phyloP scores from a whole-genome alignment of 768 basidiomycete genomes.

The Russula virescens region DNA sequence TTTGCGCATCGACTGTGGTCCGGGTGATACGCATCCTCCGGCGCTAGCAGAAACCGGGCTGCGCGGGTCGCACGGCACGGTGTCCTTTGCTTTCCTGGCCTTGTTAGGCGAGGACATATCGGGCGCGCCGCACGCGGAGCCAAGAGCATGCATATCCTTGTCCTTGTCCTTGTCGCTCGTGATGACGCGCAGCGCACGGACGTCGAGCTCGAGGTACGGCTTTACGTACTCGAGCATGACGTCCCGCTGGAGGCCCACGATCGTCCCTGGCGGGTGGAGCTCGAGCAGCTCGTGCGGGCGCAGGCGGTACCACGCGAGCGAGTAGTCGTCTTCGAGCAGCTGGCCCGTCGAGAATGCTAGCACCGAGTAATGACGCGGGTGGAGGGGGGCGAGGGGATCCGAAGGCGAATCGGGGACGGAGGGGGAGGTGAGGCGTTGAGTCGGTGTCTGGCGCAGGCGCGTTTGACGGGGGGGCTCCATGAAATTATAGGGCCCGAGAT shows the following conservation, averaged over 20 bases:
- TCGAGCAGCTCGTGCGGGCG: slow-evolving; percentile 64
- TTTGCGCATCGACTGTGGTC: slow-evolving; percentile 20
- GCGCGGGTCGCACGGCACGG: neutral
- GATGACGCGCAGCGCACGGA: slow-evolving; percentile 45
- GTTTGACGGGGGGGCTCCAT: slow-evolving; percentile 10
- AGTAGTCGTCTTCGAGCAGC: slow-evolving; percentile 60
- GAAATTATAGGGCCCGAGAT: slow-evolving; percentile 27
- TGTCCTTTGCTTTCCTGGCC: slow-evolving; percentile 22
- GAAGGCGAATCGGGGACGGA: neutral
- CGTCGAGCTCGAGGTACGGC: slow-evolving; percentile 55
- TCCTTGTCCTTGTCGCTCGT: slow-evolving; percentile 29
- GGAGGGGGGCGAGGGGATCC: neutral
- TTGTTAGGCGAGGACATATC: neutral
- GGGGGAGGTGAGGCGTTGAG: neutral
- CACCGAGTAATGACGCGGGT: slow-evolving; percentile 41
- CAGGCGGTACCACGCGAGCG: slow-evolving; percentile 53
- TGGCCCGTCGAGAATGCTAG: slow-evolving; percentile 65
- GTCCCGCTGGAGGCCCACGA: slow-evolving; percentile 41
- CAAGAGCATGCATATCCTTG: slow-evolving; percentile 19
- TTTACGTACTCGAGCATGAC: slow-evolving; percentile 41
- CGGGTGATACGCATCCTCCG: neutral
- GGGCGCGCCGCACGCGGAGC: neutral
- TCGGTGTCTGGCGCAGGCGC: slow-evolving; percentile 6
- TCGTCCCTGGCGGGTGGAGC: slow-evolving; percentile 42
- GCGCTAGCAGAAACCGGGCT: neutral